These are phyloP conservation scores for Hypoxylon trugodes DNA, from an alignment of 495 filamentous ascomycete species.

Conservation along the genomic window DNA sequence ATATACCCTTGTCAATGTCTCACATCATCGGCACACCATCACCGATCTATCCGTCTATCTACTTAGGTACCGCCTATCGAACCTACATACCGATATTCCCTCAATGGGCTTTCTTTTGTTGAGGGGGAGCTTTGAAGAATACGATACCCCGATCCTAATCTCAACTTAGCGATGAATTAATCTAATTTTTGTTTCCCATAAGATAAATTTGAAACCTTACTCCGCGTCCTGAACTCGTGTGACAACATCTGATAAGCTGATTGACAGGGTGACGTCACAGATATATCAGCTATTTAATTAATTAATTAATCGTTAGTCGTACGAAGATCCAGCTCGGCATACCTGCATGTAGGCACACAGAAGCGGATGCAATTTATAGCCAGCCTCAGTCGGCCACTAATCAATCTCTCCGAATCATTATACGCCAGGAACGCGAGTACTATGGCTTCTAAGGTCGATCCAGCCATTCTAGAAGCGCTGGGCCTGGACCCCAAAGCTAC, in stretches of 20 bases:
- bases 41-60: not conserved
- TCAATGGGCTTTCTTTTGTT: not conserved
- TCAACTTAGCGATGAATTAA: conserved; percentile 3
- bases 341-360: no score
- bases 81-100: no score
- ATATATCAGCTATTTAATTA: not conserved
- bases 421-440: conserved; percentile 7
- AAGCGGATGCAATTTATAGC: conserved; percentile 5
- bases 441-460: conserved; percentile 59
- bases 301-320: no score
- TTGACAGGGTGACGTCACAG: conserved; percentile 25
- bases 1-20: conserved; percentile 9
- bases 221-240: not conserved
- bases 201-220: not conserved
- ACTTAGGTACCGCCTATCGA: not conserved
- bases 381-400: not conserved
- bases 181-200: not conserved
- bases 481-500: conserved; percentile 66
- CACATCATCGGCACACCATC: not conserved
- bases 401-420: not conserved
- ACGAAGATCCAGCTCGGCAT: not conserved
- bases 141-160: not conserved
- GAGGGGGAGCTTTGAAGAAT: not conserved
- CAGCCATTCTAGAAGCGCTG: conserved; percentile 70
- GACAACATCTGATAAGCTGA: not conserved